These are phyloP conservation scores for Aspergillus cristatus DNA, from an alignment of 495 filamentous ascomycete species.

Conservation along the genomic window DNA sequence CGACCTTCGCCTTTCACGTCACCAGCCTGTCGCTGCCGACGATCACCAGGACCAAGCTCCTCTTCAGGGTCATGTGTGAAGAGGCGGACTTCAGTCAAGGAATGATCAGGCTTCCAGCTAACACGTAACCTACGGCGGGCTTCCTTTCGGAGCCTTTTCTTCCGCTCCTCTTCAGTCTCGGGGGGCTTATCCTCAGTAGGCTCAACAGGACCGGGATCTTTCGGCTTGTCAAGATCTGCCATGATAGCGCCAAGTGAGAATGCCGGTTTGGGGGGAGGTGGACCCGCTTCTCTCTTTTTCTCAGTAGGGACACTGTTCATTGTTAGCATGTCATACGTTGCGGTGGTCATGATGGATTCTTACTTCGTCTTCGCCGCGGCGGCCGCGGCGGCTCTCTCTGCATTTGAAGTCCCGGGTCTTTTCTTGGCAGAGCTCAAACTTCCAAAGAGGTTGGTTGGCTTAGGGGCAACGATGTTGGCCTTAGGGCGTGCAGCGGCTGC, in stretches of 20 bases:
- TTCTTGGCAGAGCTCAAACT: constrained; percentile 52
- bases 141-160: constrained; percentile 70
- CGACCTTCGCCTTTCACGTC: constrained; percentile 72
- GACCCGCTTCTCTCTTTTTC: constrained; percentile 34
- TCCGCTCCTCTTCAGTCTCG: constrained; percentile 69
- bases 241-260: constrained; percentile 52
- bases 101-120: constrained; percentile 61
- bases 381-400: constrained; percentile 41
- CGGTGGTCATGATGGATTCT: constrained; percentile 2
- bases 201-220: constrained; percentile 45
- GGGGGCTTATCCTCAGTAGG: constrained; percentile 44
- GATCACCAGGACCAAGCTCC: constrained; percentile 60
- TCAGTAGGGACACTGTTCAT: constrained; percentile 22
- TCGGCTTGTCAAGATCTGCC: constrained; percentile 57
- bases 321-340: constrained; percentile 9
- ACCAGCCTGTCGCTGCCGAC: constrained; percentile 55
- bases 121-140: constrained; percentile 61
- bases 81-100: constrained; percentile 60
- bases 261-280: constrained; percentile 32
- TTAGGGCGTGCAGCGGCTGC: constrained; percentile 33
- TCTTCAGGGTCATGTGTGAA: constrained; percentile 79
- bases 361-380: constrained; percentile 38
- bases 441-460: constrained; percentile 50
- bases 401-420: constrained; percentile 49
- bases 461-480: constrained; percentile 42